Conservation (phyloP, 1,284 basidiomycete species). For the Malassezia caprae region DNA sequence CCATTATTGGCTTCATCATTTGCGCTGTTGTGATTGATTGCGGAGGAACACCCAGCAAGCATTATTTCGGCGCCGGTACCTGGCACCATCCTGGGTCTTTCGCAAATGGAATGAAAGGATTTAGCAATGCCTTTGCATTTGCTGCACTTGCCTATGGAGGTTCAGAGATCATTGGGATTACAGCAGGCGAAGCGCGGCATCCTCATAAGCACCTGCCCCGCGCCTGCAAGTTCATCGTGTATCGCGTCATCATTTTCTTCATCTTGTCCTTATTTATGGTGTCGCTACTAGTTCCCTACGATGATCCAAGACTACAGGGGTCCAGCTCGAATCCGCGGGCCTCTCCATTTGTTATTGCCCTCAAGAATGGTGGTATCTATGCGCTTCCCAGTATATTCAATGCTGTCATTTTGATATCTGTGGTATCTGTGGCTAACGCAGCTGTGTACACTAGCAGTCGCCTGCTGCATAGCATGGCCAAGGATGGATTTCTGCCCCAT, state of each 20-base stretch:
- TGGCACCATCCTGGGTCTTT: constrained; percentile 11
- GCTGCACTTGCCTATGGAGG: constrained; percentile 73
- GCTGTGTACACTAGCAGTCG: constrained; percentile 49
- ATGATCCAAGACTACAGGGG: constrained; percentile 25
- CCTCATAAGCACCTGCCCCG: constrained; percentile 46
- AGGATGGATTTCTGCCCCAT: constrained; percentile 50
- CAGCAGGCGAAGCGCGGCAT: constrained; percentile 58
- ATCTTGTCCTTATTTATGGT: constrained; percentile 53
- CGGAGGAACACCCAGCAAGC: constrained; percentile 29
- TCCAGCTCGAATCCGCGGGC: constrained; percentile 47
- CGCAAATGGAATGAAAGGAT: constrained; percentile 26
- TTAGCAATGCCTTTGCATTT: constrained; percentile 46
- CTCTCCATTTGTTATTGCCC: constrained; percentile 53
- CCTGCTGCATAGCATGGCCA: constrained; percentile 44
- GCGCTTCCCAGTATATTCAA: constrained; percentile 52
- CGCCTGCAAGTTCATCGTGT: constrained; percentile 34
- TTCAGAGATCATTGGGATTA: constrained; percentile 76
- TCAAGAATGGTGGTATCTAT: constrained; percentile 48
- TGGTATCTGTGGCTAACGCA: constrained; percentile 50
- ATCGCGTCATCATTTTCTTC: constrained; percentile 51
- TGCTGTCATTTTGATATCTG: constrained; percentile 50
- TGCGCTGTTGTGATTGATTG: constrained; percentile 37
- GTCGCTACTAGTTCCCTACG: constrained; percentile 12
- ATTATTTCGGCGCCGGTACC: constrained; percentile 1
- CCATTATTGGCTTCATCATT: constrained; percentile 42